These are phyloP conservation scores for Helenozyma rhizophorensis DNA, from an alignment of 805 yeast species.

Conservation along the genomic window DNA sequence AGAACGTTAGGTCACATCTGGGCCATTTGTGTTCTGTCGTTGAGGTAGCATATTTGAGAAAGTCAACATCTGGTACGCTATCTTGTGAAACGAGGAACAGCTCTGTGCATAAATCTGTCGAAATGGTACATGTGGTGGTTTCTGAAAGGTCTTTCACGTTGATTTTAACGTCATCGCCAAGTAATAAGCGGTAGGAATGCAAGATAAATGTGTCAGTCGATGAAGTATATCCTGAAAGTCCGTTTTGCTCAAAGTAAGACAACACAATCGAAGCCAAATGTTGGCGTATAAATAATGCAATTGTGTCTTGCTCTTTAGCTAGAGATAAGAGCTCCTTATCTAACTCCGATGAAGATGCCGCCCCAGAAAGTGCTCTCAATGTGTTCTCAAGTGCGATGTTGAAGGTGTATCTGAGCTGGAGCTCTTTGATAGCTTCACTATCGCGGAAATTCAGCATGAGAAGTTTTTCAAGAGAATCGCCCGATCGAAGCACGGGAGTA, in stretches of 20 bases:
- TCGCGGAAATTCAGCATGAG: constrained; percentile 16
- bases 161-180: constrained; percentile 1
- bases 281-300: constrained; percentile 13
- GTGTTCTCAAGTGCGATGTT: constrained; percentile 18
- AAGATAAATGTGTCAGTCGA: constrained; percentile 21
- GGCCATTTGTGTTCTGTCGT: constrained; percentile 34
- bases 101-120: constrained; percentile 31
- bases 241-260: constrained; percentile 4
- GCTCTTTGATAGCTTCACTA: constrained; percentile 12
- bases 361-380: constrained; percentile 7
- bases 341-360: constrained; percentile 2
- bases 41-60: constrained; percentile 18
- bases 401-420: constrained; percentile 21
- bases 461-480: constrained; percentile 4
- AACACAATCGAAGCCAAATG: constrained; percentile 20
- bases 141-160: constrained; percentile 8
- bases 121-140: constrained; percentile 20
- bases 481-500: too few species aligned
- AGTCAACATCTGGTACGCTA: constrained; percentile 12
- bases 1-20: constrained; percentile 30
- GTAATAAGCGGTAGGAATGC: constrained; percentile 11
- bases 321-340: constrained; percentile 2
- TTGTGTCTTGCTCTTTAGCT: constrained; percentile 17
- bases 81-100: constrained; percentile 19
- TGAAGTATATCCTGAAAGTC: constrained; percentile 2